Evolutionary conservation across 116 monocot genomes (phyloP), one percentile per base, ranked within the genome.

Genomic region (Papilionanthe hybrid): DNA sequence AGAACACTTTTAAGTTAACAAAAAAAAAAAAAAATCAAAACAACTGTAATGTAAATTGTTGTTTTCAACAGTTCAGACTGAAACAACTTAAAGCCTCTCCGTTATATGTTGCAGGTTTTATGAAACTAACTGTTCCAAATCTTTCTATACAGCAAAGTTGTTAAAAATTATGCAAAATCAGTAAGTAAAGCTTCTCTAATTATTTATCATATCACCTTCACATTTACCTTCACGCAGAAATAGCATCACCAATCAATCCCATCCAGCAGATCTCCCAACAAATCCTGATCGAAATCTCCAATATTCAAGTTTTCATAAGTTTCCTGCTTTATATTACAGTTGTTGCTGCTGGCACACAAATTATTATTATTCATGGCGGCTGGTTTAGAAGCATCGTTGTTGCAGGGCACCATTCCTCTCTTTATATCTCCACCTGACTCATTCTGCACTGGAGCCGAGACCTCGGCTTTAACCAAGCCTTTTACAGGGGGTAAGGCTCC

Each of bases 211-310:
- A 4, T 44, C 73, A 69, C 37, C 28, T 69, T 37, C 37, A 37
- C 37, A 1, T 37, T 44, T 44, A 69, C 18, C 12, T 69, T 15
- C 37, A 37, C 5, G 37, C 17, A 25, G 37, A 69, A 32, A 32
- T 69, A 18, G 73, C 10, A 44, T 73, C 73, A 73, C 73, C 73
- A 73, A 20, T 69, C 32, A 32, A 73, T 73, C 44, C 73, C 73
- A 73, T 73, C 73, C 9, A 73, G 20, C 19, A 73, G 73, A 9
- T 44, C 73, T 73, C 43, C 43, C 19, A 44, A 73, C 83, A 87
- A 55, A 23, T 88, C 89, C 10, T 86, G 83, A 75, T 90, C 88
- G 42, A 95, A 66, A 28, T 93, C 96, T 6, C 85, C 84, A 41
- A 90, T 65, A 76, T 87, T 82, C 80, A 88, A 42, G 23, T 85